Percentiles rank a stretch among this genome's conserved stretches.
Conservation (phyloP, 2,329 filamentous ascomycete genomes). For the Knufia fluminis region DNA sequence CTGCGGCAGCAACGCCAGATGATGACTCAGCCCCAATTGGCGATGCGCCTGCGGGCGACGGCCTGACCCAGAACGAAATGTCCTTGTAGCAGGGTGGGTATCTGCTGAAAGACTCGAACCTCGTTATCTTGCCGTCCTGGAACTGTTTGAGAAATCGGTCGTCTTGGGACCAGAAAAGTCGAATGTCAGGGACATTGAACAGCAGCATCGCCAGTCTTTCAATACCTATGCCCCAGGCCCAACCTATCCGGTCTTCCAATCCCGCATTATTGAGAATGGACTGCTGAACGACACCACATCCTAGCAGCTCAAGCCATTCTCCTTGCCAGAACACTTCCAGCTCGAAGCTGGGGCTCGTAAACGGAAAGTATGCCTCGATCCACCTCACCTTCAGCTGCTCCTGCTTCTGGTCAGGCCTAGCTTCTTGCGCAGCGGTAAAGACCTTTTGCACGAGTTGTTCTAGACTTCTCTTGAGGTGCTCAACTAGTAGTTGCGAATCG, state of each 20-base stretch:
- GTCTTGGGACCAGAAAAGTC: constrained; percentile 90
- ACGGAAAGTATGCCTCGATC: constrained; percentile 97
- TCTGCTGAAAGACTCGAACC: constrained; percentile 83
- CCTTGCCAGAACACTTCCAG: constrained; percentile 90
- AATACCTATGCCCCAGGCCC: constrained; percentile 91
- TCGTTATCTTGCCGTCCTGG: constrained; percentile 42
- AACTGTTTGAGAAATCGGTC: constrained; percentile 82
- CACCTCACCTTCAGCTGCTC: constrained; percentile 80
- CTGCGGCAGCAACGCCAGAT: constrained; percentile 24
- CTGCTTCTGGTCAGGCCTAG: constrained; percentile 45
- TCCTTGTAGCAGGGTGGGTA: constrained; percentile 85
- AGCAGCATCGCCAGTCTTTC: constrained; percentile 96
- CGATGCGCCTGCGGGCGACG: constrained; percentile 25
- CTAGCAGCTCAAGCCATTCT: constrained; percentile 91
- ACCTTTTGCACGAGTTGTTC: constrained; percentile 86
- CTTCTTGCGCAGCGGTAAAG: constrained; percentile 66
- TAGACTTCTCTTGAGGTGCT: constrained; percentile 79
- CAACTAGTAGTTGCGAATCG: constrained; percentile 72
- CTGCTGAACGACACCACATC: constrained; percentile 85
- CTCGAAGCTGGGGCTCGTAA: constrained; percentile 92
- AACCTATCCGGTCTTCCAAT: constrained; percentile 67
- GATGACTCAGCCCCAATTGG: constrained; percentile 36
- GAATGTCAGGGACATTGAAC: constrained; percentile 91
- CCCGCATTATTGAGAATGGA: constrained; percentile 68
- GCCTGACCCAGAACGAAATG: constrained; percentile 79